Evolutionary conservation across 2,329 filamentous ascomycete genomes (phyloP).

Genomic region (Tolypocladium guangdongense): DNA sequence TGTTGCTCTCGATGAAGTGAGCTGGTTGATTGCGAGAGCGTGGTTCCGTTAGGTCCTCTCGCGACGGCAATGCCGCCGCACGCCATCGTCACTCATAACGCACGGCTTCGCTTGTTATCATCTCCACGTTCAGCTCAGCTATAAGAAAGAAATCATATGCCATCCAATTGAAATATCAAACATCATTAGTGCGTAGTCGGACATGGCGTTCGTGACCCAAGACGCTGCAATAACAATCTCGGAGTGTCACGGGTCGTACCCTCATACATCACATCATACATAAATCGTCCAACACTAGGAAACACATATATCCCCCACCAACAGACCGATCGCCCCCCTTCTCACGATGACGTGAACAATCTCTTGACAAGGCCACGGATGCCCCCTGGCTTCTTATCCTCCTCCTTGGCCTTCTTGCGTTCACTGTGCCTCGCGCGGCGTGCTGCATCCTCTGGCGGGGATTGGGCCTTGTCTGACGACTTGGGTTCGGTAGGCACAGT

Average conservation of each 20-base stretch:
- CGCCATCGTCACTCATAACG: too few relatives aligned
- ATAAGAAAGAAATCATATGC: not conserved
- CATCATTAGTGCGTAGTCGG: not conserved
- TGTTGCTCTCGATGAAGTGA: not conserved
- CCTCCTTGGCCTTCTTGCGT: constrained; percentile 18
- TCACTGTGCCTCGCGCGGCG: constrained; percentile 22
- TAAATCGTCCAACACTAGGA: constrained; percentile 2
- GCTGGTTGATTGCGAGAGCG: too few relatives aligned
- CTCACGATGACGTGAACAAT: constrained; percentile 18
- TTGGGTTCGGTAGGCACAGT: constrained; percentile 12
- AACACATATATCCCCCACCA: not conserved
- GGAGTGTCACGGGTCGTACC: not conserved
- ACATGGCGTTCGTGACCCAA: not conserved
- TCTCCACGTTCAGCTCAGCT: not conserved
- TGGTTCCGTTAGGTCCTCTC: too few relatives aligned
- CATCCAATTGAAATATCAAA: not conserved
- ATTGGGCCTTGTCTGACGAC: constrained; percentile 9
- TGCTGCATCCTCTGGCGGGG: constrained; percentile 19
- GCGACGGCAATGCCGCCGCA: too few relatives aligned
- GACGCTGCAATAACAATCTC: not conserved
- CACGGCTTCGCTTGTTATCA: not conserved
- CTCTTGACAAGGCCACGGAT: constrained; percentile 26
- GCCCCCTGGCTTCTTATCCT: constrained; percentile 19
- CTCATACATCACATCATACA: constrained; percentile 3
- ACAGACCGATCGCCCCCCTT: not conserved